phyloP scores from a whole-genome alignment of 495 filamentous ascomycete genomes.

The Penicillium odoratum region DNA sequence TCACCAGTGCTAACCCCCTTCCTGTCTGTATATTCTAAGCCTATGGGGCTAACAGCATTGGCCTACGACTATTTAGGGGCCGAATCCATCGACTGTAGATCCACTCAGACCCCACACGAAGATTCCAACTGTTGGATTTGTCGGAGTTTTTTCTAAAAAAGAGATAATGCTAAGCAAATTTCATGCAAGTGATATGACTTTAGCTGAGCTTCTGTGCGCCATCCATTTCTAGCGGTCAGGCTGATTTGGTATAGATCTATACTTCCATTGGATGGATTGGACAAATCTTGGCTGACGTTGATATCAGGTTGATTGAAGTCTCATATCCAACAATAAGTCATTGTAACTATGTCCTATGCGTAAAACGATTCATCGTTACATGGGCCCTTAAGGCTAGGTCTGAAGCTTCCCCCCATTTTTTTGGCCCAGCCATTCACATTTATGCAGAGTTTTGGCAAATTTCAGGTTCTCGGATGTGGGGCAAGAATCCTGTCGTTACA shows the following conservation, averaged over 20 bases:
- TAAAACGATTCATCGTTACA: background rate
- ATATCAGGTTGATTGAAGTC: too few species aligned
- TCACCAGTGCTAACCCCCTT: background rate
- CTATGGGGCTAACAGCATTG: background rate
- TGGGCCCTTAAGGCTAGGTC: background rate
- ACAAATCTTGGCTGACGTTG: background rate
- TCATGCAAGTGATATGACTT: background rate
- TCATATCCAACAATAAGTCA: background rate
- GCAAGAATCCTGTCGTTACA: background rate
- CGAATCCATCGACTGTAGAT: background rate
- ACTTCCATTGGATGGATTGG: too few species aligned
- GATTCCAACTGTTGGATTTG: background rate
- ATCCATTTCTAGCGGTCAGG: background rate
- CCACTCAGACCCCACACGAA: background rate
- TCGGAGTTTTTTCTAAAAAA: background rate
- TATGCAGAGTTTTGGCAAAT: background rate
- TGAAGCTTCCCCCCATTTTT: background rate
- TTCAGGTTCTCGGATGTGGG: background rate
- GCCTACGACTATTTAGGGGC: background rate
- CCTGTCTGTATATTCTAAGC: background rate
- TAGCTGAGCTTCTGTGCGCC: background rate
- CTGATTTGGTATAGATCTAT: too few species aligned
- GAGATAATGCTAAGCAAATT: background rate
- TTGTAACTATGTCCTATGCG: background rate
- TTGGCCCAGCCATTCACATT: background rate